Evolutionary conservation across 2,329 filamentous ascomycete species (phyloP), one percentile per base, ranked within the genome.

Genomic region (Ceratocystiopsis brevicomis): DNA sequence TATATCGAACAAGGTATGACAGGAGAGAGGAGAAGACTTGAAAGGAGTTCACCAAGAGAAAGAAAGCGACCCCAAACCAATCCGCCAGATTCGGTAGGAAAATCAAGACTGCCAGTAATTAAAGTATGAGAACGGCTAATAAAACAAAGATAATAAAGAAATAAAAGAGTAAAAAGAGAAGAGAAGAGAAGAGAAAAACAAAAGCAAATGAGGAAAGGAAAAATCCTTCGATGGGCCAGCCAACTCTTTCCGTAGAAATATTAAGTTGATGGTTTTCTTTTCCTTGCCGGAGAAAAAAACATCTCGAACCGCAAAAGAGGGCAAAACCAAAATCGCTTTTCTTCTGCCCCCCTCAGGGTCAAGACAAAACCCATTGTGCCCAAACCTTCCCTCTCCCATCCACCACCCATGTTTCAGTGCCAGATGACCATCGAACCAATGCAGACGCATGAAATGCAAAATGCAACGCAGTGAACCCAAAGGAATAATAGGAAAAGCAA

Each of bases 211-310:
- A 30, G 25, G 25, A 30, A 56, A 61, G 59, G 54, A 52, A 56
- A 51, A 52, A 50, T 39, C 55, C 54, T 54, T 55, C 60, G 53
- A 62, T 69, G 66, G 65, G 62, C 67, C 67, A 68, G 66, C 67
- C 66, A 68, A 64, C 59, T 30, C 25, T 30, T 30, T 30, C 25
- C 25, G 25, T 30, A 30, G 25, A 65, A 61, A 59, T 61, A 64
- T 64, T 62, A 64, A 30, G 25, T 30, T 30, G 25, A 30, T 30
- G 25, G 25, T 30, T 30, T 30, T 30, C 10, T 30, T 11, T 10
- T 30, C 25, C 6, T 8, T 2, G 25, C 2, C 19, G 25, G 25
- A 30, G 10, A 30, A 30, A 30, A 30, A 30, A 30, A 30, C 25
- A 30, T 30, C 25, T 30, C 25, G 2, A 30, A 30, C 25, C 25